Evolutionary conservation across 2,329 filamentous ascomycete genomes (phyloP).

Genomic region (Huntiella omanensis): DNA sequence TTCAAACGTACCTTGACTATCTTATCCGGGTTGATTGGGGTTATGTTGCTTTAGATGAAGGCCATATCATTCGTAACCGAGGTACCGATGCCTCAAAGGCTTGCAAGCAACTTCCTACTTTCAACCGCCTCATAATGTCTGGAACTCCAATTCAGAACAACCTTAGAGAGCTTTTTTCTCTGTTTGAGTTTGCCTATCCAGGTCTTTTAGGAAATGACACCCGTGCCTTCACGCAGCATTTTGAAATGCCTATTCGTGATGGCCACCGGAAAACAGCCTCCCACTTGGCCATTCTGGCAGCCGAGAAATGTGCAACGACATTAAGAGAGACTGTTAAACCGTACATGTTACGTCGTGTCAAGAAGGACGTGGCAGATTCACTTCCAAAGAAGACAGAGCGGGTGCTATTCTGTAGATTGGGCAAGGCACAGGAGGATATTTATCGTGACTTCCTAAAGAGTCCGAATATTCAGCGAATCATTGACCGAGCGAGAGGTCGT

Average conservation of each 20-base stretch:
- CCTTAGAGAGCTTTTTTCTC: conserved; percentile 80
- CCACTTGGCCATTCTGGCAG: conserved; percentile 84
- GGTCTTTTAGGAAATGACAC: conserved; percentile 80
- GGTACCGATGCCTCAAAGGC: conserved; percentile 88
- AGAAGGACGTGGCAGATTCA: conserved; percentile 83
- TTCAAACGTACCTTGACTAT: conserved; percentile 79
- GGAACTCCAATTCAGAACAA: conserved; percentile 98
- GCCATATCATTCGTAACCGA: conserved; percentile 94
- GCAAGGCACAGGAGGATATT: conserved; percentile 23
- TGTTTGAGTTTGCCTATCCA: conserved; percentile 95
- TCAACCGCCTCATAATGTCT: conserved; percentile 80
- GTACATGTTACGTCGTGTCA: conserved; percentile 80
- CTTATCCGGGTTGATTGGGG: conserved; percentile 76
- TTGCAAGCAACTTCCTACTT: conserved; percentile 81
- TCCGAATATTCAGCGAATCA: conserved; percentile 11
- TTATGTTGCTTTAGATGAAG: conserved; percentile 87
- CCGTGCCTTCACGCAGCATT: conserved; percentile 75
- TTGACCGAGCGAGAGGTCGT: conserved; percentile 1
- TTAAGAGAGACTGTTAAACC: conserved; percentile 86
- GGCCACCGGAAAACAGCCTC: conserved; percentile 92
- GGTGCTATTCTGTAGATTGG: conserved; percentile 88
- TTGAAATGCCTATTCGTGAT: conserved; percentile 82
- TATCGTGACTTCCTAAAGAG: conserved; percentile 10
- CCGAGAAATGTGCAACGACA: conserved; percentile 82
- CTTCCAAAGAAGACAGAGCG: conserved; percentile 91